phyloP scores from a whole-genome alignment of 495 filamentous ascomycete genomes.

The Cudoniella acicularis region DNA sequence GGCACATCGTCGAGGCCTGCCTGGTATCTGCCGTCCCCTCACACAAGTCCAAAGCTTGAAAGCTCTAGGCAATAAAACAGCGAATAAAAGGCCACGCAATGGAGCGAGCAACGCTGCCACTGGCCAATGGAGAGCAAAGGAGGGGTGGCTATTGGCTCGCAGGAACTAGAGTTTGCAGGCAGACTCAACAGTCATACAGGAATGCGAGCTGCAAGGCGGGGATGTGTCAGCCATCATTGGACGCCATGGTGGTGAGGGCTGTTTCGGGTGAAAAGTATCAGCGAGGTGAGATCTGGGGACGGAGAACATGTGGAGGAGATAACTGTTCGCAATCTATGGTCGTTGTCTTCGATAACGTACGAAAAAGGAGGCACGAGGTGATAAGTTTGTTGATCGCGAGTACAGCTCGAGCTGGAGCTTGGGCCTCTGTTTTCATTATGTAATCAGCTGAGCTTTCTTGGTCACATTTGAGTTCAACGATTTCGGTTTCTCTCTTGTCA shows the following conservation, averaged over 20 bases:
- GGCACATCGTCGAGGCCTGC: not conserved
- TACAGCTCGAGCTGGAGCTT: no score
- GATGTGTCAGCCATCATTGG: not conserved
- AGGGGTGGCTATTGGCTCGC: not conserved
- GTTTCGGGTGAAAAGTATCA: no score
- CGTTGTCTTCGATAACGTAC: no score
- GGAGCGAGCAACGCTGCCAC: not conserved
- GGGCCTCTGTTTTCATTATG: no score
- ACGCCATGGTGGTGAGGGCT: not conserved
- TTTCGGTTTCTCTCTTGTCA: no score
- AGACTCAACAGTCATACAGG: no score
- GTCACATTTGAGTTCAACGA: no score
- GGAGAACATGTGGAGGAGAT: not conserved
- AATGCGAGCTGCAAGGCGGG: not conserved
- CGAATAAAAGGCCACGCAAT: not conserved
- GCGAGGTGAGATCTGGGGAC: no score
- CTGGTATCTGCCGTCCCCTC: not conserved
- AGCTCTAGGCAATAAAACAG: not conserved
- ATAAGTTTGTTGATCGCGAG: no score
- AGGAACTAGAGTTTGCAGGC: not conserved
- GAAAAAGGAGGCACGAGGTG: no score
- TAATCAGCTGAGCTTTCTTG: no score
- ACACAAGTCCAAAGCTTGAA: not conserved
- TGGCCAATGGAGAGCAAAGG: not conserved
- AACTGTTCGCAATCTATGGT: not conserved